Conservation (phyloP, 345 rosid genomes). For the Hibiscus trionum region DNA sequence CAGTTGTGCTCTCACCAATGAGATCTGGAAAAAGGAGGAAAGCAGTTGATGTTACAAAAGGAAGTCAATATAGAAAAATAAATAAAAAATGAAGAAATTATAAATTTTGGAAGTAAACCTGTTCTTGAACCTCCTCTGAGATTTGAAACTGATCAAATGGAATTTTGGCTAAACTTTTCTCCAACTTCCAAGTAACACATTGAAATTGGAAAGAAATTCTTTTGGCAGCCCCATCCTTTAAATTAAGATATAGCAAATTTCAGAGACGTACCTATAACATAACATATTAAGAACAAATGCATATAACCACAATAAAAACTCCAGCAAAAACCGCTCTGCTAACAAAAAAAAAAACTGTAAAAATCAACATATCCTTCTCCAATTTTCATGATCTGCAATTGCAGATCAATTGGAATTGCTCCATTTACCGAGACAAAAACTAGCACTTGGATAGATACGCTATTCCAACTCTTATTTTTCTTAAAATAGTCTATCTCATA, state of each 20-base stretch:
- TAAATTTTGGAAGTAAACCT: conserved; percentile 33
- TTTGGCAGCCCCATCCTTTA: conserved; percentile 65
- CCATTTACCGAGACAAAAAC: not conserved
- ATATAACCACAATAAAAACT: conserved; percentile 10
- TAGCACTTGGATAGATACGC: not conserved
- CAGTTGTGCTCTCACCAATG: conserved; percentile 67
- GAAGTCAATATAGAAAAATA: not conserved
- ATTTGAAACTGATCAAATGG: conserved; percentile 65
- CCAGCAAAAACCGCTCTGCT: conserved; percentile 6
- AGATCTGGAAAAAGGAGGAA: conserved; percentile 40
- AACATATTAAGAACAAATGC: conserved; percentile 8
- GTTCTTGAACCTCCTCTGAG: conserved; percentile 82
- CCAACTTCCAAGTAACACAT: conserved; percentile 76
- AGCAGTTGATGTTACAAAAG: not conserved
- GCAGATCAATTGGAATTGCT: not conserved
- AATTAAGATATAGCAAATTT: conserved; percentile 32
- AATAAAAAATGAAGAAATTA: not conserved
- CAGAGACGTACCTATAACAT: conserved; percentile 30
- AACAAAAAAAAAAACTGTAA: not conserved
- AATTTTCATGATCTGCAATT: not conserved
- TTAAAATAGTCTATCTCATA: not conserved
- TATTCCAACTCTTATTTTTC: not conserved
- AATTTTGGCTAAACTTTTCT: conserved; percentile 57
- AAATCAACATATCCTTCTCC: not conserved
- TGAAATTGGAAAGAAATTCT: conserved; percentile 70